A percentile compares a stretch with the other conserved stretches of the same genome.
Evolutionary conservation across 108 stramenopile genomes (phyloP).

Genomic region (Mediolabrus comicus): DNA sequence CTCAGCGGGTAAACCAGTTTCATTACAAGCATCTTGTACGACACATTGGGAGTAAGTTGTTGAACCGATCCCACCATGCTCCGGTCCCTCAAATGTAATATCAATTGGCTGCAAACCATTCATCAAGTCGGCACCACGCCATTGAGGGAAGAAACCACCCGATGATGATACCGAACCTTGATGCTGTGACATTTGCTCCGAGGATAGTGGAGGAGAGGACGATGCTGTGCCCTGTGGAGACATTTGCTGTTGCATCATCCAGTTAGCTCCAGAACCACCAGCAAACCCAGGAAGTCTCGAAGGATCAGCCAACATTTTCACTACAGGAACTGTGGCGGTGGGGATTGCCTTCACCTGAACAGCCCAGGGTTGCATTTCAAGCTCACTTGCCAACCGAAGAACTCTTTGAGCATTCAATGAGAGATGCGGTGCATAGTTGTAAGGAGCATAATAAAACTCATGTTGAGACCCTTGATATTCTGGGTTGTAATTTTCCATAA

Average conservation of each 20-base stretch:
- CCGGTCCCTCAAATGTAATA: slow-evolving; percentile 93
- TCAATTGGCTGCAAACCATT: slow-evolving; percentile 87
- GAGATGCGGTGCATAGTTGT: slow-evolving; percentile 47
- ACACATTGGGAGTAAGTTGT: slow-evolving; percentile 74
- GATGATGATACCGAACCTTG: slow-evolving; percentile 25
- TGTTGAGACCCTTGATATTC: slow-evolving; percentile 34
- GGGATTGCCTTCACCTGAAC: slow-evolving; percentile 90
- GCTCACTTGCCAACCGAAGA: slow-evolving; percentile 71
- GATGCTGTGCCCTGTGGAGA: slow-evolving; percentile 19
- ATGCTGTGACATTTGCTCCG: slow-evolving; percentile 21
- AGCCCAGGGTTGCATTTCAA: slow-evolving; percentile 84
- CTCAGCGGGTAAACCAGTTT: slow-evolving; percentile 65
- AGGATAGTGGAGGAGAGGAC: slow-evolving; percentile 11
- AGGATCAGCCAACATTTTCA: slow-evolving; percentile 88
- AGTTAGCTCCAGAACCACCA: slow-evolving; percentile 31
- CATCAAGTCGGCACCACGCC: slow-evolving; percentile 88
- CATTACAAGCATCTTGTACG: slow-evolving; percentile 72
- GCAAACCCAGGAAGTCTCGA: slow-evolving; percentile 62
- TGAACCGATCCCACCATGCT: slow-evolving; percentile 93
- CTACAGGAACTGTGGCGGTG: slow-evolving; percentile 84
- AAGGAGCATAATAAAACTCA: slow-evolving; percentile 36
- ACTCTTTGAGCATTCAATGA: slow-evolving; percentile 78
- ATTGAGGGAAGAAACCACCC: slow-evolving; percentile 47
- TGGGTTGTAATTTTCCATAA: slow-evolving; percentile 24
- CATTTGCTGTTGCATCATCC: slow-evolving; percentile 52